Percentiles rank a stretch among this genome's conserved stretches.
These are phyloP conservation scores for Pelargonium fulgidum DNA, from an alignment of 441 rosid species.

Conservation along the genomic window DNA sequence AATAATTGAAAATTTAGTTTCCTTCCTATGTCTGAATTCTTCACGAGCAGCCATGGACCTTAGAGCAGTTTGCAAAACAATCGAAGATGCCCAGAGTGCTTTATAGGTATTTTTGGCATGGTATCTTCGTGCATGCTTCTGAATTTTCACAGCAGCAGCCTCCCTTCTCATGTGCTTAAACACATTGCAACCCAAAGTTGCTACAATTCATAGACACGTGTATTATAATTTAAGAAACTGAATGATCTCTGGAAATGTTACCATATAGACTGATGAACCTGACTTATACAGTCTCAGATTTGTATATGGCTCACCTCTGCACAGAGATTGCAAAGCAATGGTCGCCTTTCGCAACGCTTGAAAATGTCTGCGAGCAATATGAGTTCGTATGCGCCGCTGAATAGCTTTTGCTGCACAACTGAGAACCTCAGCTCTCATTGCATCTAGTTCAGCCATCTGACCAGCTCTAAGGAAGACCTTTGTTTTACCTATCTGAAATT, in stretches of 20 bases:
- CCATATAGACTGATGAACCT: neutral
- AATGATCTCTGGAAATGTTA: neutral
- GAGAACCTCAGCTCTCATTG: slow-evolving; percentile 78
- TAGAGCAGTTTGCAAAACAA: slow-evolving; percentile 64
- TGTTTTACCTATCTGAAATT: slow-evolving; percentile 82
- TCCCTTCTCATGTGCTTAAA: slow-evolving; percentile 50
- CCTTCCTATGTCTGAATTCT: slow-evolving; percentile 64
- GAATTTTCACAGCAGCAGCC: slow-evolving; percentile 78
- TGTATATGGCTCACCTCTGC: slow-evolving; percentile 56
- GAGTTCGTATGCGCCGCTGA: slow-evolving; percentile 71
- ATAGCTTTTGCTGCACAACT: slow-evolving; percentile 81
- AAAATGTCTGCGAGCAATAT: slow-evolving; percentile 64
- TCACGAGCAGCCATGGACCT: slow-evolving; percentile 76
- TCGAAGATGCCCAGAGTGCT: slow-evolving; percentile 54
- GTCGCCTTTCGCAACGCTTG: slow-evolving; percentile 60
- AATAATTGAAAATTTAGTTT: slow-evolving; percentile 63
- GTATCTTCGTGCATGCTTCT: slow-evolving; percentile 59
- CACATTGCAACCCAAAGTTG: slow-evolving; percentile 65
- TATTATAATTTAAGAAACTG: too few relatives aligned
- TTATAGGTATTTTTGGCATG: slow-evolving; percentile 57
- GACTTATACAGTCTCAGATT: neutral
- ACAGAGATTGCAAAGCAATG: slow-evolving; percentile 52
- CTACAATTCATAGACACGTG: slow-evolving; percentile 32
- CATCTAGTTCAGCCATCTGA: slow-evolving; percentile 98
- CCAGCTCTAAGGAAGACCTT: slow-evolving; percentile 95